A percentile compares a stretch with the other conserved stretches of the same genome.
These are phyloP conservation scores for Magnolia changhungtana DNA, from an alignment of 164 flowering plant species.

Conservation along the genomic window DNA sequence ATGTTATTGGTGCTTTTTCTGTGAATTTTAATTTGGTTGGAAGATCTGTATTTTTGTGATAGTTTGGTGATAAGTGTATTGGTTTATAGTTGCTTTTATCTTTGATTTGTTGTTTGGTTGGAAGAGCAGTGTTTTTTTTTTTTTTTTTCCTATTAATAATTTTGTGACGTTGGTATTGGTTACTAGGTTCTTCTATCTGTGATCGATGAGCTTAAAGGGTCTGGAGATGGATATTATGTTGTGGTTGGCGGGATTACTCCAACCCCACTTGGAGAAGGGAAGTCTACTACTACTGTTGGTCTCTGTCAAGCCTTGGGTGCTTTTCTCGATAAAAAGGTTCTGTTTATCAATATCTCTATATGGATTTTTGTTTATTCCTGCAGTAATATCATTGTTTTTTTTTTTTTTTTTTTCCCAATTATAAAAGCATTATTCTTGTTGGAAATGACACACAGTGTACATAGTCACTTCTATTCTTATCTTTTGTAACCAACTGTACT, in stretches of 20 bases:
- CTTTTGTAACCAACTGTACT: neutral
- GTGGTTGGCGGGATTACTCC: slow-evolving; percentile 99
- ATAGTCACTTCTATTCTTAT: neutral
- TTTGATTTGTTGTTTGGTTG: neutral
- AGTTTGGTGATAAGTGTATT: slow-evolving; percentile 11
- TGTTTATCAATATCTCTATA: neutral
- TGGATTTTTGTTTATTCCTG: neutral
- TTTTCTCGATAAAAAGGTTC: slow-evolving; percentile 89
- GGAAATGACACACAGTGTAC: neutral
- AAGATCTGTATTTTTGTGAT: neutral
- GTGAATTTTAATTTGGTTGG: no score
- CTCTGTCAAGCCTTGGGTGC: slow-evolving; percentile 98
- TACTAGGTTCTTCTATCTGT: slow-evolving; percentile 73
- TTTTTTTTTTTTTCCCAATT: no score
- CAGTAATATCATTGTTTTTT: neutral
- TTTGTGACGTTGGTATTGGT: neutral
- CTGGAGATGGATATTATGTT: slow-evolving; percentile 85
- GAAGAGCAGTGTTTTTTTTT: neutral
- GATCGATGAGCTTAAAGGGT: slow-evolving; percentile 75
- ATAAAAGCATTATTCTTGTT: neutral
- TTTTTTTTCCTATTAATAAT: neutral
- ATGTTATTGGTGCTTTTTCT: no score
- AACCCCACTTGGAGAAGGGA: slow-evolving; percentile 99
- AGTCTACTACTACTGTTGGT: slow-evolving; percentile 98
- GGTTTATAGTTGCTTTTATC: neutral